Percentiles rank a stretch among this genome's conserved stretches.
phyloP scores from a whole-genome alignment of 306 rosid genomes.

The Cicer pinnatifidum region DNA sequence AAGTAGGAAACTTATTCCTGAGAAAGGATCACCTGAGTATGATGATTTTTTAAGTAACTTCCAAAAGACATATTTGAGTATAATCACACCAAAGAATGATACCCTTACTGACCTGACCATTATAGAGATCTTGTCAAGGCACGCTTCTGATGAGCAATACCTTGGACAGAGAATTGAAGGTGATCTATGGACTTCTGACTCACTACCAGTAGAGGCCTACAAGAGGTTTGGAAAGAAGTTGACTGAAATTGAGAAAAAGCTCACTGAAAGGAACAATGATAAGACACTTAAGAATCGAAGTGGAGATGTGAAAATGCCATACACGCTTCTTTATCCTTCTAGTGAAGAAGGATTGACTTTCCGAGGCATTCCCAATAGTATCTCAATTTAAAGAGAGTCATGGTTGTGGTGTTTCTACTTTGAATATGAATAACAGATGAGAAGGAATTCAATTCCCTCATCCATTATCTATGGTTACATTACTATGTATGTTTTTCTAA shows the following conservation, averaged over 20 bases:
- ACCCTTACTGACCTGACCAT: slow-evolving; percentile 57
- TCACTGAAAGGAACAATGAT: slow-evolving; percentile 42
- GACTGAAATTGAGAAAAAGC: slow-evolving; percentile 42
- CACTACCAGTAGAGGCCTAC: slow-evolving; percentile 31
- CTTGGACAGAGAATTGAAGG: slow-evolving; percentile 57
- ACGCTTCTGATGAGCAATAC: slow-evolving; percentile 62
- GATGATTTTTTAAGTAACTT: slow-evolving; percentile 55
- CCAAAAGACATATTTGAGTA: slow-evolving; percentile 53
- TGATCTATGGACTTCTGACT: slow-evolving; percentile 44
- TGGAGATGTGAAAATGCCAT: slow-evolving; percentile 73
- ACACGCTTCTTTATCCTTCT: slow-evolving; percentile 75
- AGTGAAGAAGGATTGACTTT: slow-evolving; percentile 68
- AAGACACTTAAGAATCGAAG: slow-evolving; percentile 51
- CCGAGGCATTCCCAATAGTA: slow-evolving; percentile 80
- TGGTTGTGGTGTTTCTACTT: not conserved
- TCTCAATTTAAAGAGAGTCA: slow-evolving; percentile 48
- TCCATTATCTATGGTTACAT: not conserved
- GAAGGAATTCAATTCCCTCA: slow-evolving; percentile 18
- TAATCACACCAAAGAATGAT: slow-evolving; percentile 60
- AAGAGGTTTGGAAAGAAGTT: slow-evolving; percentile 46
- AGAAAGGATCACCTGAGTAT: slow-evolving; percentile 59
- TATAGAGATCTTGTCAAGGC: slow-evolving; percentile 69
- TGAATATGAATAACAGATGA: slow-evolving; percentile 39
- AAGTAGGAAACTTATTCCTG: slow-evolving; percentile 64
- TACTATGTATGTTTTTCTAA: not conserved